Evolutionary conservation across 371 early-diverging fungal genomes (phyloP), one percentile per base, ranked within the genome.

Genomic region (Synchytrium microbalum): DNA sequence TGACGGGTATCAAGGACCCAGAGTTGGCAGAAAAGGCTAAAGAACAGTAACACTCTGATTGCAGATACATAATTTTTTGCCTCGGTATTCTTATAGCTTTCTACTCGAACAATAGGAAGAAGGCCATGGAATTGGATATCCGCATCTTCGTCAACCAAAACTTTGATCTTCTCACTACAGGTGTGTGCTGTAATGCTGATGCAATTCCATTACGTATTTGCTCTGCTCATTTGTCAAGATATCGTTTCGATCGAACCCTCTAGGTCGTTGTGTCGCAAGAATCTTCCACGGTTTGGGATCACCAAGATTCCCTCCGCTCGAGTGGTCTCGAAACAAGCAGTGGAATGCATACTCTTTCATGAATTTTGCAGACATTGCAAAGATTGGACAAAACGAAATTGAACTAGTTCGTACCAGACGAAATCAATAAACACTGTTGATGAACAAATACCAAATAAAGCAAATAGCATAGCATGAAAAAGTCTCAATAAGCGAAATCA

Each of bases 211-310:
- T 62, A n/a, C 16, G 10, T 27, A 24, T 16, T n/a, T n/a, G n/a
- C n/a, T n/a, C n/a, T n/a, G n/a, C n/a, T 55, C 5, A 16, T 60
- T 25, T 51, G 54, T 10, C 25, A 52, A 3, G 32, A 24, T 46
- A 3, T 14, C n/a, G 29, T 19, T 16, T 59, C 19, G n/a, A 5
- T 23, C 25, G 32, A 19, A 32, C 13, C 2, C 16, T 66, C 19
- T n/a, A 51, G 16, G 5, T 25, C 27, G 27, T 38, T 52, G 65
- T 52, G 78, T 87, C 53, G 82, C 86, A 14, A 66, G 84, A 31
- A 76, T 87, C 13, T 80, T 86, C 54, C 87, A 87, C 66, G 87
- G 86, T 0, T 75, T 87, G 1, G 69, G 76, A 0, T 79, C 82
- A 25, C 86, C 87, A 3, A 69, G 73, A 31, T 79, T 61, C 64